phyloP scores from a whole-genome alignment of 2,329 filamentous ascomycete genomes.

The Zalaria obscura region DNA sequence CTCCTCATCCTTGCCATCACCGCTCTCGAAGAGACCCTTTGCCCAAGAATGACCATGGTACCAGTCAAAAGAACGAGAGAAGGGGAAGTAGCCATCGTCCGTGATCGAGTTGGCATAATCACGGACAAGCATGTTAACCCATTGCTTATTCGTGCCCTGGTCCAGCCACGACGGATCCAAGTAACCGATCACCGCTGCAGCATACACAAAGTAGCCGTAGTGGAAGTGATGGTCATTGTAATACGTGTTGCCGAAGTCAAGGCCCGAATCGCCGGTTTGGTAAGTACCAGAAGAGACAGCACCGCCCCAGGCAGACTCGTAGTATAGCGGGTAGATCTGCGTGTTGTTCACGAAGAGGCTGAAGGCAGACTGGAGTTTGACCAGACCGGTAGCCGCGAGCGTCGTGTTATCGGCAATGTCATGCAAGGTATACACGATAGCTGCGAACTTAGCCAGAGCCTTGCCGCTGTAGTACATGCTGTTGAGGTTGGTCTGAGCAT shows the following conservation, averaged over 20 bases:
- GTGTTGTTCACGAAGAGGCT: constrained; percentile 30
- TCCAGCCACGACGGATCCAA: constrained; percentile 62
- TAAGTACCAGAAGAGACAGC: constrained; percentile 67
- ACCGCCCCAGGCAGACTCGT: constrained; percentile 57
- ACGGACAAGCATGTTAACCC: constrained; percentile 70
- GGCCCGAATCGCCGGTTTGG: constrained; percentile 55
- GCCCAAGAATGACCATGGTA: constrained; percentile 93
- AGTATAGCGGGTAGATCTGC: constrained; percentile 36
- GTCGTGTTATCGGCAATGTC: constrained; percentile 43
- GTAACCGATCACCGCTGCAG: constrained; percentile 68
- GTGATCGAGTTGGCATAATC: constrained; percentile 67
- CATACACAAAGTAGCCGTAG: constrained; percentile 75
- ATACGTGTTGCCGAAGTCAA: constrained; percentile 81
- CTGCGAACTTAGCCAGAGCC: constrained; percentile 27
- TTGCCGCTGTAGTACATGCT: constrained; percentile 91
- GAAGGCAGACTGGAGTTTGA: constrained; percentile 33
- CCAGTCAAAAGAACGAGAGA: constrained; percentile 80
- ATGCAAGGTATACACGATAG: constrained; percentile 31
- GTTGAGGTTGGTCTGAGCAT: constrained; percentile 56
- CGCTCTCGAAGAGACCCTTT: constrained; percentile 56
- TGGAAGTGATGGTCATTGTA: constrained; percentile 59
- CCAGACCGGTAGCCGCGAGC: constrained; percentile 33
- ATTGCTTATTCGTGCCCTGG: constrained; percentile 51
- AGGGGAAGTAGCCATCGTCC: constrained; percentile 62
- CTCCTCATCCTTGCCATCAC: constrained; percentile 73